These are phyloP conservation scores for Daldinia caldariorum DNA, from an alignment of 495 filamentous ascomycete species.

Conservation along the genomic window DNA sequence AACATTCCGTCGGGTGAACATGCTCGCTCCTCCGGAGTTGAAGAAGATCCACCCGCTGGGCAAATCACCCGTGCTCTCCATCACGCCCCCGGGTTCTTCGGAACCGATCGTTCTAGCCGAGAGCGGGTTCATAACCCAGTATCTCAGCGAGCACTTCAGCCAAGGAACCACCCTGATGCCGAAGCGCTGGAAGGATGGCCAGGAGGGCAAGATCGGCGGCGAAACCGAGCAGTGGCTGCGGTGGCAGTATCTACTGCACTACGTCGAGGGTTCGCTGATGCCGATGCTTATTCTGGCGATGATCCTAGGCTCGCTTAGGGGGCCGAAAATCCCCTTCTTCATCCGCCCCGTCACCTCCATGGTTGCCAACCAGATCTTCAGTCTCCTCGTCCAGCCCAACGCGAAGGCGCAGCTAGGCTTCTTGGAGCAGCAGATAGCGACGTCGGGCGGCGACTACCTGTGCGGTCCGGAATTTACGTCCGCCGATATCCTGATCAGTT, in stretches of 20 bases:
- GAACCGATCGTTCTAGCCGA: conserved; percentile 79
- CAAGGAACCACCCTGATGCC: conserved; percentile 66
- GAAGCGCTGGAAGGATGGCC: conserved; percentile 65
- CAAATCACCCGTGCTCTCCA: conserved; percentile 78
- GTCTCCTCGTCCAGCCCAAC: conserved; percentile 69
- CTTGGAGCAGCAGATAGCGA: conserved; percentile 74
- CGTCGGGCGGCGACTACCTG: conserved; percentile 72
- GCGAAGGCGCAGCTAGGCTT: conserved; percentile 73
- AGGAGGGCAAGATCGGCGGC: conserved; percentile 65
- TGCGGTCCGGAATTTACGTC: conserved; percentile 77
- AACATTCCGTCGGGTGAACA: conserved; percentile 70
- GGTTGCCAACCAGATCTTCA: conserved; percentile 70
- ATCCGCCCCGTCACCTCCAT: conserved; percentile 76
- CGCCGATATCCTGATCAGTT: conserved; percentile 84
- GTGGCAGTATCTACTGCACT: conserved; percentile 83
- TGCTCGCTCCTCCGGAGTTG: conserved; percentile 74
- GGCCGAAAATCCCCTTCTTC: conserved; percentile 80
- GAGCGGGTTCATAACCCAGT: conserved; percentile 81
- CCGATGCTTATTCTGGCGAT: conserved; percentile 64
- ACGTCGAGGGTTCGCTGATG: conserved; percentile 77
- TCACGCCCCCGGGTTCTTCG: conserved; percentile 54
- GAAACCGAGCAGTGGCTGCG: conserved; percentile 81
- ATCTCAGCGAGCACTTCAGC: conserved; percentile 77
- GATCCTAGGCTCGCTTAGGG: conserved; percentile 59
- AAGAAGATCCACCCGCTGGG: conserved; percentile 84